These are phyloP conservation scores for Tinospora cordifolia DNA, from an alignment of 164 flowering plant genomes.

Conservation along the genomic window DNA sequence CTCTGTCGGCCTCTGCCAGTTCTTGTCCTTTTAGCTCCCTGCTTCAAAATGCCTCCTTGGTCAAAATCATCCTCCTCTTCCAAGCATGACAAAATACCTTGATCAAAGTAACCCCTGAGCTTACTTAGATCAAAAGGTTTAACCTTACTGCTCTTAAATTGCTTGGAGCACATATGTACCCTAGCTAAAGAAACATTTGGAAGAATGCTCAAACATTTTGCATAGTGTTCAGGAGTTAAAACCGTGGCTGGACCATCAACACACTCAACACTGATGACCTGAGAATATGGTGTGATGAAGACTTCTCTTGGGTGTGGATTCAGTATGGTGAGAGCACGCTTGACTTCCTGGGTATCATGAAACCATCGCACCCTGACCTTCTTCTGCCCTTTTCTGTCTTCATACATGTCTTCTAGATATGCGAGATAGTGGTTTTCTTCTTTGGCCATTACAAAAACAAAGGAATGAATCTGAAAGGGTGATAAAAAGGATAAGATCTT, in stretches of 20 bases:
- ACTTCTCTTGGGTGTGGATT: constrained; percentile 82
- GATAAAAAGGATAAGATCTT: constrained; percentile 8
- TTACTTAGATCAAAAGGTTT: constrained; percentile 77
- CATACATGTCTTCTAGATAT: constrained; percentile 95
- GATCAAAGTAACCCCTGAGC: constrained; percentile 75
- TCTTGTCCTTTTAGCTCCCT: constrained; percentile 55
- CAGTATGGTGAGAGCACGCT: constrained; percentile 39
- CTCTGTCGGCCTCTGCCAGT: constrained; percentile 35
- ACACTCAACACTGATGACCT: constrained; percentile 93
- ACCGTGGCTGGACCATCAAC: constrained; percentile 86
- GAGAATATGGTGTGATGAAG: constrained; percentile 77
- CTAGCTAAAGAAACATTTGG: constrained; percentile 37
- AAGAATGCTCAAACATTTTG: constrained; percentile 36
- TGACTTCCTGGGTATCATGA: constrained; percentile 78
- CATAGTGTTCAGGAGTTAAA: constrained; percentile 34
- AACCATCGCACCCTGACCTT: constrained; percentile 98
- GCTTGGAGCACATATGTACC: constrained; percentile 65
- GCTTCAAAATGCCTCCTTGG: constrained; percentile 29
- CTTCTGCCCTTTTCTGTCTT: constrained; percentile 80
- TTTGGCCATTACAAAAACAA: constrained; percentile 88
- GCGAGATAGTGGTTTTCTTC: constrained; percentile 76
- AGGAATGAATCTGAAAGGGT: constrained; percentile 65
- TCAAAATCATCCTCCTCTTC: constrained; percentile 49
- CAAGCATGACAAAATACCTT: constrained; percentile 60
- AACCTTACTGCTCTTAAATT: constrained; percentile 54